These are phyloP conservation scores for Sutorius australiensis DNA, from an alignment of 768 basidiomycete genomes.

Conservation along the genomic window DNA sequence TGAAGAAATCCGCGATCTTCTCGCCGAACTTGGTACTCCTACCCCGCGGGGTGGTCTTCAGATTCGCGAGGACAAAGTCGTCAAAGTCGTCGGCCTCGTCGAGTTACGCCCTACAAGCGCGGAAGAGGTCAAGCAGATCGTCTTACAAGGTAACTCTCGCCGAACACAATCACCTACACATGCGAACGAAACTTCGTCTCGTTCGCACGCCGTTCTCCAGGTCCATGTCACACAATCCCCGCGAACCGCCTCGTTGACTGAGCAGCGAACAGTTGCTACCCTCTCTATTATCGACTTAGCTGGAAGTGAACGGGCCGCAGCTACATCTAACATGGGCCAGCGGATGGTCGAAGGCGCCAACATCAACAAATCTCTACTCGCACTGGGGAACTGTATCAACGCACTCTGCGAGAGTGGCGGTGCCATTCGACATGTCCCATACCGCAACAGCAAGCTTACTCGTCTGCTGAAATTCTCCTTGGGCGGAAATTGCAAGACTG, in stretches of 20 bases:
- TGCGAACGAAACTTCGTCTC: slow-evolving; percentile 94
- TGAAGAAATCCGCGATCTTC: slow-evolving; percentile 95
- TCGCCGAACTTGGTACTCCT: slow-evolving; percentile 63
- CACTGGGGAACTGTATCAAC: slow-evolving; percentile 97
- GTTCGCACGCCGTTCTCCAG: slow-evolving; percentile 96
- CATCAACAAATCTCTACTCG: slow-evolving; percentile 97
- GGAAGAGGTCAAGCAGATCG: slow-evolving; percentile 92
- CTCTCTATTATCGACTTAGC: slow-evolving; percentile 98
- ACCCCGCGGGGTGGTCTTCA: slow-evolving; percentile 81
- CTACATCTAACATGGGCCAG: slow-evolving; percentile 95
- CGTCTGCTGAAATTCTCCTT: slow-evolving; percentile 96
- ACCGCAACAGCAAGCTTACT: slow-evolving; percentile 97
- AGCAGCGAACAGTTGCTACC: slow-evolving; percentile 80
- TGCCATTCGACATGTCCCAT: slow-evolving; percentile 86
- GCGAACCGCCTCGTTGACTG: slow-evolving; percentile 78
- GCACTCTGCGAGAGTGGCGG: slow-evolving; percentile 94
- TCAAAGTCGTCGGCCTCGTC: slow-evolving; percentile 83
- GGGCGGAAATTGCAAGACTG: slow-evolving; percentile 98
- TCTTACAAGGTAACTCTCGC: slow-evolving; percentile 81
- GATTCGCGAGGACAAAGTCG: slow-evolving; percentile 91
- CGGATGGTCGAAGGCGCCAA: slow-evolving; percentile 99
- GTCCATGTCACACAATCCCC: slow-evolving; percentile 89
- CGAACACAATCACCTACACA: slow-evolving; percentile 93
- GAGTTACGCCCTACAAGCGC: slow-evolving; percentile 79
- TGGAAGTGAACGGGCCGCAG: slow-evolving; percentile 94